A percentile compares a stretch with the other conserved stretches of the same genome.
phyloP scores from a whole-genome alignment of 805 yeast species.

The Yarrowia sp. region DNA sequence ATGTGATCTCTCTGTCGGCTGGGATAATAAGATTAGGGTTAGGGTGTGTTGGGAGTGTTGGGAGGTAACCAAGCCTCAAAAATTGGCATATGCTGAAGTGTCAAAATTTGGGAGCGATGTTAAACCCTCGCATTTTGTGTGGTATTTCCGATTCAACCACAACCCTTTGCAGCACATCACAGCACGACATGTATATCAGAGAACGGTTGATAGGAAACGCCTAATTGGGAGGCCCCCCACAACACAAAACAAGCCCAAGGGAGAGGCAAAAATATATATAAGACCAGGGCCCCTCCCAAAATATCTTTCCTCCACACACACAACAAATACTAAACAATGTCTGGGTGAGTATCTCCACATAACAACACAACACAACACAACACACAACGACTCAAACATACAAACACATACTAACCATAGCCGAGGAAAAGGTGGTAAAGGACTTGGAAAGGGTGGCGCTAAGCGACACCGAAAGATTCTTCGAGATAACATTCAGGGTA shows the following conservation, averaged over 20 bases:
- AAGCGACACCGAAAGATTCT: conserved; percentile 99
- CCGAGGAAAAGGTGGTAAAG: conserved; percentile 99
- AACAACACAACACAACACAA: background rate
- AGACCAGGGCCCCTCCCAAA: background rate
- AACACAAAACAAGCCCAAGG: conserved; percentile 9
- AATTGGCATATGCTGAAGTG: conserved; percentile 3
- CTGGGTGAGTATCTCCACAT: conserved; percentile 43
- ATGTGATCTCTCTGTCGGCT: no score
- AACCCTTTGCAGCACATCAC: background rate
- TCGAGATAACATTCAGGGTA: conserved; percentile 99
- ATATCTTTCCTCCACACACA: background rate
- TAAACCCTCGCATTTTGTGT: background rate
- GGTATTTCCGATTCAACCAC: conserved; percentile 11
- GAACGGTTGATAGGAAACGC: conserved; percentile 18
- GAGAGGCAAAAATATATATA: conserved; percentile 18
- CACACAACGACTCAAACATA: no score
- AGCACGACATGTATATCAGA: conserved; percentile 23
- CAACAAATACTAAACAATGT: conserved; percentile 51
- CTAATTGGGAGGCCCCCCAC: conserved; percentile 18
- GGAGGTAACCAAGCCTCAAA: background rate
- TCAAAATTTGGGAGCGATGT: conserved; percentile 23
- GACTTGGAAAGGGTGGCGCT: conserved; percentile 99
- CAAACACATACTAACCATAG: conserved; percentile 36
- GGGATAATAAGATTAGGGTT: no score
- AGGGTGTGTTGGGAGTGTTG: background rate